phyloP scores from a whole-genome alignment of 805 yeast genomes.

The Yarrowia phangngaensis region DNA sequence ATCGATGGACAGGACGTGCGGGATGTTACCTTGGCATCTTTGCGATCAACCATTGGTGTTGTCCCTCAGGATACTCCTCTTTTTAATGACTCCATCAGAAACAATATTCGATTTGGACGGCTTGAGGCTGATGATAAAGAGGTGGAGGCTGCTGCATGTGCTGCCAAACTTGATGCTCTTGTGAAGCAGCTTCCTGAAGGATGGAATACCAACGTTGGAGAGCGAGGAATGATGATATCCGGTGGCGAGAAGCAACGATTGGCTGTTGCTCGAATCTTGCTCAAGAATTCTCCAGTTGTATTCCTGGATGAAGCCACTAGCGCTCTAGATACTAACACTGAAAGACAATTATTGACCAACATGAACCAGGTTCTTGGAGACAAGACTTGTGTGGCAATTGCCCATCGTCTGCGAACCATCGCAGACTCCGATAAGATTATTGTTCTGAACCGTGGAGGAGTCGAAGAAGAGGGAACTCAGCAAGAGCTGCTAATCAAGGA shows the following conservation, averaged over 20 bases:
- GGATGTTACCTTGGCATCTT: slow-evolving; percentile 66
- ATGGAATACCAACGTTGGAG: slow-evolving; percentile 83
- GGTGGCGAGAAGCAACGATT: slow-evolving; percentile 98
- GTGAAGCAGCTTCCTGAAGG: slow-evolving; percentile 79
- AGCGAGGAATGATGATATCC: slow-evolving; percentile 94
- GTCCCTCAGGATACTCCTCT: slow-evolving; percentile 98
- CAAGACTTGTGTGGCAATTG: slow-evolving; percentile 81
- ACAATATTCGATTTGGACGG: slow-evolving; percentile 83
- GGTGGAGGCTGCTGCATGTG: slow-evolving; percentile 56
- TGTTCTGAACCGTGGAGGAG: slow-evolving; percentile 72
- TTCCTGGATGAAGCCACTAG: slow-evolving; percentile 96
- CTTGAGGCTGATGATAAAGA: slow-evolving; percentile 69
- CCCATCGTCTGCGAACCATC: slow-evolving; percentile 88
- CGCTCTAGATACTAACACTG: slow-evolving; percentile 95
- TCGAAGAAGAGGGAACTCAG: slow-evolving; percentile 87
- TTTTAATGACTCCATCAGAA: slow-evolving; percentile 83
- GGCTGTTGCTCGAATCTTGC: slow-evolving; percentile 85
- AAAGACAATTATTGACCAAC: slow-evolving; percentile 73
- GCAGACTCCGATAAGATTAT: slow-evolving; percentile 92
- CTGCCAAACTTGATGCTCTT: slow-evolving; percentile 65
- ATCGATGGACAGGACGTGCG: slow-evolving; percentile 87
- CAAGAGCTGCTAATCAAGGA: slow-evolving; percentile 50
- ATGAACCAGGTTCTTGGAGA: slow-evolving; percentile 62
- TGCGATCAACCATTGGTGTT: slow-evolving; percentile 75
- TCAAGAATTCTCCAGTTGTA: slow-evolving; percentile 82